These are phyloP conservation scores for Hysterangium stoloniferum DNA, from an alignment of 768 basidiomycete genomes.

Conservation along the genomic window DNA sequence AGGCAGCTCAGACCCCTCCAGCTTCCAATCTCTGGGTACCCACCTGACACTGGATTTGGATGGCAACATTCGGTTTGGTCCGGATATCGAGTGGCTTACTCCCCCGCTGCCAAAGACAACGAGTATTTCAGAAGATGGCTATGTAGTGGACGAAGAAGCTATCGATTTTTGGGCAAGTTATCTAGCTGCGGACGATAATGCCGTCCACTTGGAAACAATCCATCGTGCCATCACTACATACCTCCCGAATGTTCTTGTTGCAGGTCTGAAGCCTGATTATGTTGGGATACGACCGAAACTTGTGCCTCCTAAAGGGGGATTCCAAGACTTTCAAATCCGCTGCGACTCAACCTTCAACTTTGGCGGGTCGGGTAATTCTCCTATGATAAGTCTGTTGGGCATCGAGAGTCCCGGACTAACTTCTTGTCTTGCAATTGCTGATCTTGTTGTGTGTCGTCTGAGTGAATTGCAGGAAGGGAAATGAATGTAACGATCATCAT, in stretches of 20 bases:
- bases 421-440: conserved; percentile 77
- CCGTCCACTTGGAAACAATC: conserved; percentile 47
- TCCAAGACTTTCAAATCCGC: conserved; percentile 78
- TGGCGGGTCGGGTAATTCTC: conserved; percentile 21
- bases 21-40: conserved; percentile 82
- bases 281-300: conserved; percentile 85
- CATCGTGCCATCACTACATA: conserved; percentile 65
- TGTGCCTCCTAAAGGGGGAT: conserved; percentile 61
- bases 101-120: conserved; percentile 29
- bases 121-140: conserved; percentile 15
- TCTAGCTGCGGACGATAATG: conserved; percentile 55
- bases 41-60: conserved; percentile 85
- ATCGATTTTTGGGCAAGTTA: conserved; percentile 71
- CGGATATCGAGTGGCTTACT: conserved; percentile 83
- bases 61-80: conserved; percentile 84
- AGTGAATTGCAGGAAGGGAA: background rate
- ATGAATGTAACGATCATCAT: no score
- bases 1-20: conserved; percentile 33
- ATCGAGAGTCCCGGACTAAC: conserved; percentile 94
- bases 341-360: conserved; percentile 48
- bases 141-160: conserved; percentile 34
- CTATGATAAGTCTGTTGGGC: conserved; percentile 79
- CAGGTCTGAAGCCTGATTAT: conserved; percentile 73
- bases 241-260: conserved; percentile 51
- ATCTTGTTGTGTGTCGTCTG: conserved; percentile 55